phyloP scores from a whole-genome alignment of 2,329 filamentous ascomycete species.

The Nemania sp. region DNA sequence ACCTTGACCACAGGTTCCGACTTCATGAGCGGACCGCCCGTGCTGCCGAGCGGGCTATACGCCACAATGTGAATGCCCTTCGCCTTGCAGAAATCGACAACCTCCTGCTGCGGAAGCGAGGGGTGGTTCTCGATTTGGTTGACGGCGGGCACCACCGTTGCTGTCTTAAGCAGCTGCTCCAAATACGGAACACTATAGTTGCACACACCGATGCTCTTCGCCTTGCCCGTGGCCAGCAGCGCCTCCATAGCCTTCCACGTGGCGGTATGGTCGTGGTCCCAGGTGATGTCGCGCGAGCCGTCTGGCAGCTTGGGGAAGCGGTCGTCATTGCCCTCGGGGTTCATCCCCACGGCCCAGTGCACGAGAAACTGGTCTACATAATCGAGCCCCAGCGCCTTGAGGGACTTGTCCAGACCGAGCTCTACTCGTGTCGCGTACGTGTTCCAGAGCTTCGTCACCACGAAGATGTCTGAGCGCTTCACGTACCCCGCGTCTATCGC shows the following conservation, averaged over 20 bases:
- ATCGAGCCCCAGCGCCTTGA: conserved; percentile 79
- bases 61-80: conserved; percentile 79
- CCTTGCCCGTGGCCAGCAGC: conserved; percentile 70
- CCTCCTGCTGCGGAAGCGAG: conserved; percentile 76
- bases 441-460: conserved; percentile 88
- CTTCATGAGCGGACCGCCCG: conserved; percentile 72
- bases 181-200: conserved; percentile 70
- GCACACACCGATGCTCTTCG: conserved; percentile 65
- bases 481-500: conserved; percentile 76
- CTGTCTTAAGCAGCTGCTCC: conserved; percentile 63
- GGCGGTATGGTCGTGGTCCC: conserved; percentile 75
- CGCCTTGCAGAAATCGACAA: conserved; percentile 74
- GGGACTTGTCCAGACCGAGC: conserved; percentile 76
- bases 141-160: conserved; percentile 70
- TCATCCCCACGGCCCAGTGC: conserved; percentile 87
- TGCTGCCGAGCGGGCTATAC: conserved; percentile 75
- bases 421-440: conserved; percentile 79
- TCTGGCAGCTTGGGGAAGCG: conserved; percentile 80
- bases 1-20: conserved; percentile 72
- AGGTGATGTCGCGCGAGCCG: conserved; percentile 79
- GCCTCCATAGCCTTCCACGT: conserved; percentile 84
- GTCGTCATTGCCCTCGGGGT: conserved; percentile 79
- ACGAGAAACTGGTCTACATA: conserved; percentile 86
- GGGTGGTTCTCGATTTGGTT: conserved; percentile 84
- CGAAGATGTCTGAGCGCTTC: conserved; percentile 83